Conservation (phyloP, 805 yeast genomes). For the Kluyveromyces dobzhanskii region DNA sequence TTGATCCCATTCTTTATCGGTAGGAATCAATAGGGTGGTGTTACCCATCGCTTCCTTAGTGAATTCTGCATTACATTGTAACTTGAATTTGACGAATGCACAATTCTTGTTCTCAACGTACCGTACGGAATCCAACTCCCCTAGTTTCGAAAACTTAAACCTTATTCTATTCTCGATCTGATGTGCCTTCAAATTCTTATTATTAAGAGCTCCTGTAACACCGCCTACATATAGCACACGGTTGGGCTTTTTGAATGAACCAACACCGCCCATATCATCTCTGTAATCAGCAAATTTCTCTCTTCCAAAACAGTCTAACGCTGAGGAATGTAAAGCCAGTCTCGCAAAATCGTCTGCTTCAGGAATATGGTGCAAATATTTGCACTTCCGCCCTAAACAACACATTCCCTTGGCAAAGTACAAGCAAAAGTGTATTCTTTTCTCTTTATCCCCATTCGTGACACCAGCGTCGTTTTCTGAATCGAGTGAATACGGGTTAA, state of each 20-base stretch:
- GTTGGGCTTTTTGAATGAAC: constrained; percentile 63
- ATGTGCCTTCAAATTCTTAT: constrained; percentile 31
- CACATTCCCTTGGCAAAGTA: constrained; percentile 90
- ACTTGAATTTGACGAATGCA: constrained; percentile 67
- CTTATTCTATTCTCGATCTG: constrained; percentile 33
- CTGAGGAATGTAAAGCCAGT: constrained; percentile 35
- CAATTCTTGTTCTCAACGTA: constrained; percentile 55
- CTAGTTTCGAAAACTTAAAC: constrained; percentile 56
- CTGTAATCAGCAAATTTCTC: constrained; percentile 73
- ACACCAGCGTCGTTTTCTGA: constrained; percentile 61
- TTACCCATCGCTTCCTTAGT: constrained; percentile 92
- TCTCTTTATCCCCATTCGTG: constrained; percentile 55
- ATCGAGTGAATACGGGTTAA: constrained; percentile 52
- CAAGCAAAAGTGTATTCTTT: constrained; percentile 52
- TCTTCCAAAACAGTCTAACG: constrained; percentile 84
- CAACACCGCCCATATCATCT: constrained; percentile 94
- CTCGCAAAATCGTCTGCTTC: constrained; percentile 45
- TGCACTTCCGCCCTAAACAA: constrained; percentile 66
- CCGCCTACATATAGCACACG: constrained; percentile 71
- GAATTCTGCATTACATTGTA: constrained; percentile 78
- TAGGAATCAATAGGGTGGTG: constrained; percentile 49
- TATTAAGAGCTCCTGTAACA: constrained; percentile 35
- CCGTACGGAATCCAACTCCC: constrained; percentile 59
- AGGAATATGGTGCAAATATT: constrained; percentile 74
- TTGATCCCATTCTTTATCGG: constrained; percentile 45